Percentiles rank a stretch among this genome's conserved stretches.
Conservation (phyloP, 2,329 filamentous ascomycete genomes). For the Neonectria ditissima region DNA sequence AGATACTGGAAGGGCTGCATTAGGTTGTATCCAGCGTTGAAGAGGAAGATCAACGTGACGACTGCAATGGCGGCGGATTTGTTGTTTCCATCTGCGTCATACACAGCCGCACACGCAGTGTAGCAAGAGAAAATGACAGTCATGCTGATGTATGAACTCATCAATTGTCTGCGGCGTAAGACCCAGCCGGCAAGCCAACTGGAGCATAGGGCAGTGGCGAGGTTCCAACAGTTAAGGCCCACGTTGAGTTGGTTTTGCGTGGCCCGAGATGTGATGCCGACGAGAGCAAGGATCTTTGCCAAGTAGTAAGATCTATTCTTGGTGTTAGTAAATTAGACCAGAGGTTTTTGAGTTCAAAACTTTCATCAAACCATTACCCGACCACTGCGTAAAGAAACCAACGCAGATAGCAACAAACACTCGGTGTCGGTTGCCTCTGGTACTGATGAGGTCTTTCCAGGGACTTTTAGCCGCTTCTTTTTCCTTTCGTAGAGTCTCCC, state of each 20-base stretch:
- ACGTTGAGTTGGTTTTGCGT: conserved; percentile 46
- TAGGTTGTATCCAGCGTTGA: conserved; percentile 51
- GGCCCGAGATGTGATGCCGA: conserved; percentile 52
- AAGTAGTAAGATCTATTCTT: conserved; percentile 55
- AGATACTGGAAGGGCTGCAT: conserved; percentile 47
- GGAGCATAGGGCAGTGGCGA: conserved; percentile 40
- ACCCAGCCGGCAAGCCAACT: neutral
- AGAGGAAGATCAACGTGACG: conserved; percentile 53
- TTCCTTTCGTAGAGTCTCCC: conserved; percentile 32
- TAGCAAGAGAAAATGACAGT: conserved; percentile 45
- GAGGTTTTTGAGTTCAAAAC: too few relatives aligned
- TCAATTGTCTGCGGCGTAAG: conserved; percentile 44
- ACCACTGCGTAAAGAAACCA: conserved; percentile 45
- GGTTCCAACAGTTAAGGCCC: conserved; percentile 45
- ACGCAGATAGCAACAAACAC: conserved; percentile 42
- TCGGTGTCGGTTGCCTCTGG: conserved; percentile 45
- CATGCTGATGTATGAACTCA: conserved; percentile 47
- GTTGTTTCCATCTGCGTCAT: conserved; percentile 23
- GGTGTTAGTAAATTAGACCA: too few relatives aligned
- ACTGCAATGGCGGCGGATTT: conserved; percentile 38
- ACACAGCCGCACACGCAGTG: neutral
- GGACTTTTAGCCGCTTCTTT: conserved; percentile 30
- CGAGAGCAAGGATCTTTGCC: conserved; percentile 50
- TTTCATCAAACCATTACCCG: conserved; percentile 44
- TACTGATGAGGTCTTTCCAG: conserved; percentile 40